phyloP scores from a whole-genome alignment of 768 basidiomycete species.

The Kwoniella heveanensis region DNA sequence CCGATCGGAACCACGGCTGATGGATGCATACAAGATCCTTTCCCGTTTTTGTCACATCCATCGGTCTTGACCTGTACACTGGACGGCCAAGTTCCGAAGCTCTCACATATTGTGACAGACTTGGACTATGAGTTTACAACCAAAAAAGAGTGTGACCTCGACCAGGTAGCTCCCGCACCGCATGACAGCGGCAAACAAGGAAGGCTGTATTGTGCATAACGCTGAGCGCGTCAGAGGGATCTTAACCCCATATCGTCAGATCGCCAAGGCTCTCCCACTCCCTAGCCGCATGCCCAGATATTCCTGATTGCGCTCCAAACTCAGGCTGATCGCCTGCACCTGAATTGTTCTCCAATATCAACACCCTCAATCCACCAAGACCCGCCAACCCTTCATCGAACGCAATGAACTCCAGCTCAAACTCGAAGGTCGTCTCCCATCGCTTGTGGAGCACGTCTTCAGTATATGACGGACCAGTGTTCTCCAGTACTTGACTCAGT shows the following conservation, averaged over 20 bases:
- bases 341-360: conserved; percentile 32
- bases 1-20: no score
- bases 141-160: no score
- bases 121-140: no score
- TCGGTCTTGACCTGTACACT: no score
- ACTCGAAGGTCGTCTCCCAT: conserved; percentile 35
- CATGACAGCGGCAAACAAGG: no score
- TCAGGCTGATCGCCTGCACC: conserved; percentile 7
- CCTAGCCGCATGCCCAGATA: conserved; percentile 17
- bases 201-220: no score
- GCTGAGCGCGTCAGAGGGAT: no score
- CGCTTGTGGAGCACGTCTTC: conserved; percentile 1
- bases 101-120: no score
- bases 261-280: conserved; percentile 47
- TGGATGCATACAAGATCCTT: no score
- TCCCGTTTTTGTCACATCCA: no score
- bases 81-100: no score
- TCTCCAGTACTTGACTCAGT: conserved; percentile 1
- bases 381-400: conserved; percentile 34
- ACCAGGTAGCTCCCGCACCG: no score
- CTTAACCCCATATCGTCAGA: conserved; percentile 24
- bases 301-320: not conserved
- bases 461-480: conserved; percentile 3
- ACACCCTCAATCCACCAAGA: conserved; percentile 40
- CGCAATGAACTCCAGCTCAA: conserved; percentile 36